Base-by-base conservation (phyloP, 129 eudicot genomes). In the Escallonia herrerae region DNA sequence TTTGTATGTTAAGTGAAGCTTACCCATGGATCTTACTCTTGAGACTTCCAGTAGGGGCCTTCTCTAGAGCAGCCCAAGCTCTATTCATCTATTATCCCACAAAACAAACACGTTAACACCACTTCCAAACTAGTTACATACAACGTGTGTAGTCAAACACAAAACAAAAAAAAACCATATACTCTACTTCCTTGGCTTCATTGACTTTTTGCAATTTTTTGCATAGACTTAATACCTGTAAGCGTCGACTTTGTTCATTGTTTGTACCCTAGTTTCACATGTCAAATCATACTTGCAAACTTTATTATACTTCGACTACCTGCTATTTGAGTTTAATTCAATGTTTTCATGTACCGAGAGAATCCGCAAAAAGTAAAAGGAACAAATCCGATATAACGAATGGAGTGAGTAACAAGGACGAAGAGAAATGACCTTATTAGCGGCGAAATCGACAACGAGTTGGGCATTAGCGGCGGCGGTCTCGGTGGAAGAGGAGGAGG, bases 21-120 rank as follows among this genome's bases (percentile, higher is more conserved):
- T 83, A 94, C 99, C 95, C 82, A 65, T 94, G 91, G 74, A 94
- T 74, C 77, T 86, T 89, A 73, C 66, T 89, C 80, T 94, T 94
- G 49, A 94, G 58, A 75, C 88, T 86, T 54, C 99, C 97, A 22
- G 79, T 57, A 65, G 99, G 95, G 7, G 99, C 97, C 66, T 82
- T 82, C 62, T 94, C 95, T 63, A 94, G 75, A 50, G 80, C 82
- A 56, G 70, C 74, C 99, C 99, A 94, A 58, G 86, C 88, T 55
- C 62, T 83, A 77, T 84, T 89, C 99, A 94, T 94, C 99, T 94
- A 69, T 47, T 22, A 22, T 22, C 33, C 33, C 33, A 22, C 33
- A 22, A 22, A 1, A 22, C 33, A 22, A 22, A 22, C 33, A 22
- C 33, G 33, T 53, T 33, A 11, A n/a, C 58, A 53, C 14, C 7